Percentiles rank a stretch among this genome's conserved stretches.
Evolutionary conservation across 768 basidiomycete genomes (phyloP).

Genomic region (Thelephora ganbajun): DNA sequence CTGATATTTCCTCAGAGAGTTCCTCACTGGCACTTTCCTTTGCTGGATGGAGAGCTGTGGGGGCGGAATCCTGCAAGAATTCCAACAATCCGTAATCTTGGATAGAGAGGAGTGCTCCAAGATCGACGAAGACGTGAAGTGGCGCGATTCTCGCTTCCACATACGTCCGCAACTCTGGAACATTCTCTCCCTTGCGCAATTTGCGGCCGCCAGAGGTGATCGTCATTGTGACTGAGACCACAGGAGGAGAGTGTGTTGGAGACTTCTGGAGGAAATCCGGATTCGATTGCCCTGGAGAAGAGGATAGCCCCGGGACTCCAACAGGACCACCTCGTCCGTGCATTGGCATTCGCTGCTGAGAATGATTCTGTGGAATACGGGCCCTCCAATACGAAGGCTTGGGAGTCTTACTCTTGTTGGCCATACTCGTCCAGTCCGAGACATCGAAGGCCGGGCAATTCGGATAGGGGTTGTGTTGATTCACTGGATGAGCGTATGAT

Average conservation of each 20-base stretch:
- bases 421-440: conserved; percentile 45
- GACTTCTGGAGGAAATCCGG: background rate
- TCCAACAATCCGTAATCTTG: conserved; percentile 23
- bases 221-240: conserved; percentile 7
- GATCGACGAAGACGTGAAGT: conserved; percentile 67
- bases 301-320: conserved; percentile 1
- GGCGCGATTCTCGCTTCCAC: conserved; percentile 38
- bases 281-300: conserved; percentile 6
- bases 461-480: conserved; percentile 1
- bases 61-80: conserved; percentile 23
- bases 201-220: conserved; percentile 2
- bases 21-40: background rate
- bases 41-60: conserved; percentile 4
- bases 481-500: conserved; percentile 26
- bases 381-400: conserved; percentile 54
- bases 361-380: conserved; percentile 18
- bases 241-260: conserved; percentile 2
- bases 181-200: conserved; percentile 3
- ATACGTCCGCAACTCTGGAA: conserved; percentile 9
- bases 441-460: conserved; percentile 33
- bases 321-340: background rate
- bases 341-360: conserved; percentile 11
- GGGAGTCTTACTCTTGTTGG: conserved; percentile 25
- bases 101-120: conserved; percentile 27
- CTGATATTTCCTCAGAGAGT: conserved; percentile 6